A percentile compares a stretch with the other conserved stretches of the same genome.
Conservation (phyloP, 2,329 filamentous ascomycete species). For the Aspergillus sp. region DNA sequence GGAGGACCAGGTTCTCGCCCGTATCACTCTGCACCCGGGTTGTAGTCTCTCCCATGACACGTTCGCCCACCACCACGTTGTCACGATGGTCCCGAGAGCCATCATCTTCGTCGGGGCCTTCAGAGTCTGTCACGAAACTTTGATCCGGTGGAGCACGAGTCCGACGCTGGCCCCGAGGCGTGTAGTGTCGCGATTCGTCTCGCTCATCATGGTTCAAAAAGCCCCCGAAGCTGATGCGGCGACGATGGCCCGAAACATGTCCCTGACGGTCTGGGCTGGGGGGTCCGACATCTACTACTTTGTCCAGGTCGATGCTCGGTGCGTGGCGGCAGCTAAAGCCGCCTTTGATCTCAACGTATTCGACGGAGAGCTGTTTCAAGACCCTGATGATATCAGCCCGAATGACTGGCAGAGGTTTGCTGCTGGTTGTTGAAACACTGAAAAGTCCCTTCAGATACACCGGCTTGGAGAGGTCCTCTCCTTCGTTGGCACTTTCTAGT, state of each 20-base stretch:
- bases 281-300: conserved; percentile 63
- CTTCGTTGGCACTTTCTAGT: conserved; percentile 52
- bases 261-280: conserved; percentile 58
- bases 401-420: conserved; percentile 82
- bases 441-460: conserved; percentile 96
- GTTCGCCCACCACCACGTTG: conserved; percentile 52
- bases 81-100: conserved; percentile 41
- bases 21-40: conserved; percentile 90
- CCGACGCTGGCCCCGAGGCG: conserved; percentile 46
- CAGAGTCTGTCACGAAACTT: conserved; percentile 81
- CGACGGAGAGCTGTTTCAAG: conserved; percentile 81
- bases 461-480: conserved; percentile 79
- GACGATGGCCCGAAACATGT: conserved; percentile 60
- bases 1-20: conserved; percentile 77
- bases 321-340: conserved; percentile 87
- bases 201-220: conserved; percentile 68
- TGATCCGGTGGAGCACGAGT: conserved; percentile 58
- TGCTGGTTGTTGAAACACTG: conserved; percentile 94
- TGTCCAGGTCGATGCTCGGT: conserved; percentile 85
- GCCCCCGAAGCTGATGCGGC: conserved; percentile 82
- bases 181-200: conserved; percentile 57
- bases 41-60: conserved; percentile 79
- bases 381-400: conserved; percentile 88
- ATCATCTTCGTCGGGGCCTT: conserved; percentile 76
- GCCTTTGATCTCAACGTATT: conserved; percentile 87